These are phyloP conservation scores for Lepidium campestre DNA, from an alignment of 441 rosid species.

Conservation along the genomic window DNA sequence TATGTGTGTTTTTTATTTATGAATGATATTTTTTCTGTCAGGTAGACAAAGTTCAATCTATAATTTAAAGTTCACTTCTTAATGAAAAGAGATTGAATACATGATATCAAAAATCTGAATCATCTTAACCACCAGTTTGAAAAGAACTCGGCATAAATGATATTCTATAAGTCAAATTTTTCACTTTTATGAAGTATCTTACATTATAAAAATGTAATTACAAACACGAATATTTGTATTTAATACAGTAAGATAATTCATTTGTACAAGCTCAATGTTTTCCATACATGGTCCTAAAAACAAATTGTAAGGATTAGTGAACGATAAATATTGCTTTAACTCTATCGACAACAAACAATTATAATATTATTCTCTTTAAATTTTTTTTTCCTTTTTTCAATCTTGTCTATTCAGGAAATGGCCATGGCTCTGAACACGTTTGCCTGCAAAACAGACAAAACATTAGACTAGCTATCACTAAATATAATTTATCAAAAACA, in stretches of 20 bases:
- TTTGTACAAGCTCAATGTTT: neutral
- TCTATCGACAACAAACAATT: constrained; percentile 14
- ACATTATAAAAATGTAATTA: neutral
- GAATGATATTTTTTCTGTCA: no score
- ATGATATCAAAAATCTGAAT: no score
- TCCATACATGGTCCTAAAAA: neutral
- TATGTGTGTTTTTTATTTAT: no score
- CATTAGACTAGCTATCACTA: neutral
- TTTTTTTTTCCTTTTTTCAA: neutral
- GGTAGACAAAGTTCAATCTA: no score
- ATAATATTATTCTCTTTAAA: neutral
- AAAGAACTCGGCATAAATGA: no score
- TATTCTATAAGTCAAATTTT: no score
- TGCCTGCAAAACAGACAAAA: constrained; percentile 16
- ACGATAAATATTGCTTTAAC: neutral
- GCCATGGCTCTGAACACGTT: constrained; percentile 25
- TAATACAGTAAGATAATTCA: neutral
- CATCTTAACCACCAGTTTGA: no score
- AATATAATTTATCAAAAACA: neutral
- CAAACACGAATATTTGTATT: constrained; percentile 10
- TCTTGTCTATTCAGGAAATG: constrained; percentile 15
- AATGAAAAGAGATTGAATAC: no score
- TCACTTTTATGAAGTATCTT: no score
- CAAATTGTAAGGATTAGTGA: neutral
- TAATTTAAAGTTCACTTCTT: no score